Evolutionary conservation across 495 filamentous ascomycete genomes (phyloP), one percentile per base, ranked within the genome.

Genomic region (Pyronema omphalodes): DNA sequence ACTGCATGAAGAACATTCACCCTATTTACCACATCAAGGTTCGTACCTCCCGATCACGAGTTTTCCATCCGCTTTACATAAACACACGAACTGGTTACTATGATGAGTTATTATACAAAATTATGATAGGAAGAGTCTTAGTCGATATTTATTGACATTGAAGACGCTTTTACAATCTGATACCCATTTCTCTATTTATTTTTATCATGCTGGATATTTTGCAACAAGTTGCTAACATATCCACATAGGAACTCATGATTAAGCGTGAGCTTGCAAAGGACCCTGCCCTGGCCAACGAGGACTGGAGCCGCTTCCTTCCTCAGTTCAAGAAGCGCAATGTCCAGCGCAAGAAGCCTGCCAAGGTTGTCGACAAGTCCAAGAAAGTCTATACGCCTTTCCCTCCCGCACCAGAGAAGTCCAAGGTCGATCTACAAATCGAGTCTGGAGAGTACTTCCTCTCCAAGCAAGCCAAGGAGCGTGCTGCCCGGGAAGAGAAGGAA

Each of bases 231-330:
- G 12, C 6, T 14, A 39, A 43, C 36, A 40, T 12, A 51, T 44
- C 17, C 34, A 41, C 9, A 52, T 33, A 66, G 72, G 88, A 95
- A 67, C 76, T 96, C 65, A 95, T 96, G 91, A 94, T 99, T 71
- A 94, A 94, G 71, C 82, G 88, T 29, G 93, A 99, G 69, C 74
- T 99, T n/a, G 84, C 83, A 47, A 94, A 95, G 68, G 89, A 96
- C 64, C 89, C 89, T 1, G 82, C 81, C 33, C 76, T 98, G 17
- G 82, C 74, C 35, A 72, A 82, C 61, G 86, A 96, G 67, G 87
- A 81, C 60, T 98, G 91, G 91, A 85, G 91, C 59, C 82, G 93
- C 7, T 99, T 95, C 71, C 72, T 99, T 35, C 91, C 91, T 18
- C 86, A 98, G 67, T 98, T 95, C 75, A 96, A 95, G 80, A 94